Conservation (phyloP, 2,329 filamentous ascomycete genomes). For the Curvularia hawaiiensis region DNA sequence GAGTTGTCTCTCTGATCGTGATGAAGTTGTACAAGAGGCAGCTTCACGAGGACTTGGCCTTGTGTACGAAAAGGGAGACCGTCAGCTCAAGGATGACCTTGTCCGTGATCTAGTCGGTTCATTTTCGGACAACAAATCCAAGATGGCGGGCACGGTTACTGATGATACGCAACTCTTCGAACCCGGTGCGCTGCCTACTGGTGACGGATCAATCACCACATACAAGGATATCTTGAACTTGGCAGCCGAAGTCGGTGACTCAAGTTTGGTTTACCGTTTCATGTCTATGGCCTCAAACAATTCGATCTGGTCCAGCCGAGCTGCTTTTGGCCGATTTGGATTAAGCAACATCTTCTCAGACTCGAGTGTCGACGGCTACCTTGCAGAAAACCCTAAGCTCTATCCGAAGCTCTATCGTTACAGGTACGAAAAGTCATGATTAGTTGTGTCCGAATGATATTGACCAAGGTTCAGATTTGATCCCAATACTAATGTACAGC, state of each 20-base stretch:
- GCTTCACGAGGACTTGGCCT: constrained; percentile 89
- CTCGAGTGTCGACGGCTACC: constrained; percentile 69
- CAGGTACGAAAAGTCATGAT: constrained; percentile 49
- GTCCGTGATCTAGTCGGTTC: constrained; percentile 86
- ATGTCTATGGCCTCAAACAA: constrained; percentile 97
- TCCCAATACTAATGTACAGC: constrained; percentile 88
- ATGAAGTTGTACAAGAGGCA: constrained; percentile 95
- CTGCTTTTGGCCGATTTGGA: constrained; percentile 92
- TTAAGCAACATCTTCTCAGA: constrained; percentile 91
- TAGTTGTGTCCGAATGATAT: neutral
- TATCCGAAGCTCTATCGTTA: constrained; percentile 96
- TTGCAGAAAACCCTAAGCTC: constrained; percentile 85
- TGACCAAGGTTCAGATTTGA: constrained; percentile 67
- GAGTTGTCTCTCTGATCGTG: constrained; percentile 81
- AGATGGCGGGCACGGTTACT: constrained; percentile 77
- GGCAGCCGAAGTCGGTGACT: constrained; percentile 95
- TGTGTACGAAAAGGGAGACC: constrained; percentile 91
- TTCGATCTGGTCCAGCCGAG: constrained; percentile 95
- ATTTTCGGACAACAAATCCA: constrained; percentile 76
- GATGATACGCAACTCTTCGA: constrained; percentile 94
- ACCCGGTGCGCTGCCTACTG: constrained; percentile 84
- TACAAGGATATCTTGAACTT: constrained; percentile 97
- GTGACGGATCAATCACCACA: constrained; percentile 88
- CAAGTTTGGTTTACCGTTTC: constrained; percentile 95
- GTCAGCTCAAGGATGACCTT: constrained; percentile 77